Evolutionary conservation across 2,329 filamentous ascomycete species (phyloP), one percentile per base, ranked within the genome.

Genomic region (Diaporthe velutina): DNA sequence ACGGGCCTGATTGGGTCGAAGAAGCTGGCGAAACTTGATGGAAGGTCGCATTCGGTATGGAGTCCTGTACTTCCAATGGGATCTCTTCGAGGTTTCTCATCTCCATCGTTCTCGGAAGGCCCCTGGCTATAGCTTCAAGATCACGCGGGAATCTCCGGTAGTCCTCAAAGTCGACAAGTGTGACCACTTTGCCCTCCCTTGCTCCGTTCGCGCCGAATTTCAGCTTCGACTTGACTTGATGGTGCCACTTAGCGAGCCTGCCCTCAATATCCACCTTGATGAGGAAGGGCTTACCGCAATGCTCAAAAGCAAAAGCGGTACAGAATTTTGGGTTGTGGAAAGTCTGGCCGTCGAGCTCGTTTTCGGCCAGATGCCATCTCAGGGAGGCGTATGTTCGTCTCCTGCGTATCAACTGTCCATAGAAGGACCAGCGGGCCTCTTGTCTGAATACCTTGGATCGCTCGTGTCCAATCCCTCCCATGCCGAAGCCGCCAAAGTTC

Each of bases 251-350:
- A 71, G 82, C 78, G 3, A 82, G 73, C 19, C 74, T 78, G 7
- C 80, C 81, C 28, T 78, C 76, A 17, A 83, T 80, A 60, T 80
- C 78, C 6, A 82, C 80, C 28, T 78, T 78, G 76, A 83, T 81
- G 45, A 80, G 76, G 72, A 83, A 82, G 6, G 80, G 79, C 45
- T 80, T 77, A 7, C 77, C 76, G 19, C 76, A 75, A 54, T 82
- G 81, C 25, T 80, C 77, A 52, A 82, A 82, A 1, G 80, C 77
- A 55, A 83, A 83, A 2, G 75, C 80, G 2, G 81, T 82, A 42
- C 80, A 79, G 17, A 82, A 76, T n/a, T 68, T 78, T 58, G 79
- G 80, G 68, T 70, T 78, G 54, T 81, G 79, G 30, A 73, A 71
- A 2, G 79, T 70, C 48, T 81, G 79, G 22, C 57, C 52, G 35